phyloP scores from a whole-genome alignment of 306 rosid genomes.

The Canavalia gladiata region DNA sequence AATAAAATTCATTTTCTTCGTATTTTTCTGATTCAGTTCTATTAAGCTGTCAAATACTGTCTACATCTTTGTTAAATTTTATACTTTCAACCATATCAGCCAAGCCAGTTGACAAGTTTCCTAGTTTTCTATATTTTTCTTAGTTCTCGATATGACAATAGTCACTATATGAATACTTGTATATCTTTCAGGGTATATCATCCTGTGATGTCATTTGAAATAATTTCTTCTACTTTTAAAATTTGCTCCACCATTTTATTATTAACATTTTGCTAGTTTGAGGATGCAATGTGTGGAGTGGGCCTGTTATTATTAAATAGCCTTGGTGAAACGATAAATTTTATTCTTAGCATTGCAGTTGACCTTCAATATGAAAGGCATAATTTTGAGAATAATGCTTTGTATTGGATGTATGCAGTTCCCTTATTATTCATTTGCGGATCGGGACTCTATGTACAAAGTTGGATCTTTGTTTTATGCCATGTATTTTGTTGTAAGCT shows the following conservation, averaged over 20 bases:
- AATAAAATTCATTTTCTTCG: no score
- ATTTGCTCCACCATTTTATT: background rate
- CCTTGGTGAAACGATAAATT: conserved; percentile 21
- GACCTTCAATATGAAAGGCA: conserved; percentile 38
- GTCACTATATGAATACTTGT: background rate
- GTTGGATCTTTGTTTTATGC: conserved; percentile 97
- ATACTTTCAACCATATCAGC: conserved; percentile 1
- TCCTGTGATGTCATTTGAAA: background rate
- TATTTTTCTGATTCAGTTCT: no score
- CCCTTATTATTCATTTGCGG: conserved; percentile 93
- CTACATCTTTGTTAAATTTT: conserved; percentile 2
- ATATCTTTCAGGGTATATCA: background rate
- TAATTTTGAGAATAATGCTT: conserved; percentile 40
- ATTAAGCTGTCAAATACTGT: background rate
- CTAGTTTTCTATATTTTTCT: background rate
- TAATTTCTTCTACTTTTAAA: conserved; percentile 9
- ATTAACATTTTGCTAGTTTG: conserved; percentile 10
- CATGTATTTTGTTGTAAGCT: conserved; percentile 95
- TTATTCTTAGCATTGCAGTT: conserved; percentile 16
- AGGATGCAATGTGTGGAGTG: background rate
- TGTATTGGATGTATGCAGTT: conserved; percentile 66
- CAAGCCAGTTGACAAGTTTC: background rate
- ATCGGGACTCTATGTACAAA: conserved; percentile 88
- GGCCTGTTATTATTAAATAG: background rate
- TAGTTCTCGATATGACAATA: background rate